These are phyloP conservation scores for Staphylotrichum tortipilum DNA, from an alignment of 495 filamentous ascomycete genomes.

Conservation along the genomic window DNA sequence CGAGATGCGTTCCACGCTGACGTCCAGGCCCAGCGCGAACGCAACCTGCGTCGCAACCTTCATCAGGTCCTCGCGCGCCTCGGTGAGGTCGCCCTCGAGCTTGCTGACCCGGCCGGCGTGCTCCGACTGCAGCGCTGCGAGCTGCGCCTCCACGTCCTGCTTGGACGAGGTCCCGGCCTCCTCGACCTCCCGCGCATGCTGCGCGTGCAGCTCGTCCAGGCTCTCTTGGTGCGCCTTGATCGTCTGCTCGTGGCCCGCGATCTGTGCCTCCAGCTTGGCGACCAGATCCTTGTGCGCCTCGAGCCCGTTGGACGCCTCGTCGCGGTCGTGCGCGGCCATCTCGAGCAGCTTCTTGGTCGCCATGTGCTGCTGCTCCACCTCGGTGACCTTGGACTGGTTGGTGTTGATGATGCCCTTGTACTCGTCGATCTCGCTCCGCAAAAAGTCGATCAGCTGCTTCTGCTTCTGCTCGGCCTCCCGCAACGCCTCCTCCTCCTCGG, in stretches of 20 bases:
- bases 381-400: conserved; percentile 54
- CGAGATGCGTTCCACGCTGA: conserved; percentile 46
- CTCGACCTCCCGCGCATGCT: too few species aligned
- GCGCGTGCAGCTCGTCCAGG: conserved; percentile 31
- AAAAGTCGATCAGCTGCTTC: conserved; percentile 51
- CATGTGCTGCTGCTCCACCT: conserved; percentile 57
- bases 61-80: conserved; percentile 60
- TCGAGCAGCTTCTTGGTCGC: conserved; percentile 51
- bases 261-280: conserved; percentile 48
- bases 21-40: conserved; percentile 44
- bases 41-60: conserved; percentile 51
- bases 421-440: conserved; percentile 69
- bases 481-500: conserved; percentile 27
- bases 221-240: conserved; percentile 41
- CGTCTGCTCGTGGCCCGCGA: conserved; percentile 43
- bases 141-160: conserved; percentile 35
- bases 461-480: conserved; percentile 43
- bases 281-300: conserved; percentile 46
- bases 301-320: conserved; percentile 36
- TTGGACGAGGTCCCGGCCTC: conserved; percentile 18
- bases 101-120: conserved; percentile 52
- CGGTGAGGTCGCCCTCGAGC: conserved; percentile 60
- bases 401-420: conserved; percentile 62
- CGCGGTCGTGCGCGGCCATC: conserved; percentile 37
- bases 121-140: conserved; percentile 39